Conservation (phyloP, 2,329 filamentous ascomycete genomes). For the Spiromastix sp. region DNA sequence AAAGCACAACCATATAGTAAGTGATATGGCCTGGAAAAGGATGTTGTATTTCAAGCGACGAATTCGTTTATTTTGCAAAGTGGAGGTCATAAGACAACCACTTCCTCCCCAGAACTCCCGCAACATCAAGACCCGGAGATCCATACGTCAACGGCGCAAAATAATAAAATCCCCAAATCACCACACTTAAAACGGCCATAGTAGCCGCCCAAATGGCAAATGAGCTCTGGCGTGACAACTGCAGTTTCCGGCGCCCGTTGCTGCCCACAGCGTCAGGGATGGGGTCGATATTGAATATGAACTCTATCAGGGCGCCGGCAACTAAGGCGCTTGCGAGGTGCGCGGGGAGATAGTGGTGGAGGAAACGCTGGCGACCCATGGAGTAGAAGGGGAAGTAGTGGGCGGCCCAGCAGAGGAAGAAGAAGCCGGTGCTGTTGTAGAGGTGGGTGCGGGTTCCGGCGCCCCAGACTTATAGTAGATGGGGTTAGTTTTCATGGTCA, state of each 20-base stretch:
- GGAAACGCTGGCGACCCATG: slow-evolving; percentile 95
- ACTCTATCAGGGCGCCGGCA: slow-evolving; percentile 83
- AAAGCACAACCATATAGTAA: too few species aligned
- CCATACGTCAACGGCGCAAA: slow-evolving; percentile 95
- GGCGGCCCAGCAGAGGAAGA: slow-evolving; percentile 95
- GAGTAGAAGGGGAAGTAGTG: slow-evolving; percentile 97
- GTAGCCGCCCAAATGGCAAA: slow-evolving; percentile 69
- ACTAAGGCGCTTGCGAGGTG: slow-evolving; percentile 87
- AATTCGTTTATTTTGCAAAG: slow-evolving; percentile 79
- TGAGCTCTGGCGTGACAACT: slow-evolving; percentile 69
- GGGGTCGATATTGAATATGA: slow-evolving; percentile 87
- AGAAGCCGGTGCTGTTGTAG: slow-evolving; percentile 98
- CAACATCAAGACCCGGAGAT: slow-evolving; percentile 73
- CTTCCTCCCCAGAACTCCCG: slow-evolving; percentile 72
- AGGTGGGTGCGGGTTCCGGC: slow-evolving; percentile 79
- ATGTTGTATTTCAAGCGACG: too few species aligned
- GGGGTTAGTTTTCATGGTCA: slow-evolving; percentile 13
- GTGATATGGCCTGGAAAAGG: too few species aligned
- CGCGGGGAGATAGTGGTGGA: slow-evolving; percentile 94
- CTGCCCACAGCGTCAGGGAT: slow-evolving; percentile 46
- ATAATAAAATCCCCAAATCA: slow-evolving; percentile 75
- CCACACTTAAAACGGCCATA: slow-evolving; percentile 55
- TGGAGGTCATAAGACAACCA: slow-evolving; percentile 97
- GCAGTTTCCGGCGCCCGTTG: slow-evolving; percentile 60
- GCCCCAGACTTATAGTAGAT: slow-evolving; percentile 28